Base-by-base conservation (phyloP, 352 stramenopile genomes). In the Phytophthora megakarya region DNA sequence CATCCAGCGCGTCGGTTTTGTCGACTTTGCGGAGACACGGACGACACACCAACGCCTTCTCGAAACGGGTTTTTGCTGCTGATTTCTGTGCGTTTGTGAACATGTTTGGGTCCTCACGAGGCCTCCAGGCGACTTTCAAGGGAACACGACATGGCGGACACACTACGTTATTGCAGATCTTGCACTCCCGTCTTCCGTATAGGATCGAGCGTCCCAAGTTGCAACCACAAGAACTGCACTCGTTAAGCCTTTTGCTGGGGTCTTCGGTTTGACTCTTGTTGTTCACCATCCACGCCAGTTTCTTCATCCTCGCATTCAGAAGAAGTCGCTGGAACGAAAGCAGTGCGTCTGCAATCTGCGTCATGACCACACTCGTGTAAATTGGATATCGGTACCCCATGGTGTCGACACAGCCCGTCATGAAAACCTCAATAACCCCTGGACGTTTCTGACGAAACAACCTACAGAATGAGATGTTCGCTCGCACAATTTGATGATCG, bases 221-320 rank as follows among this genome's bases (percentile, higher is more conserved):
- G 19, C 65, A 62, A 12, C 25, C 48, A 23, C 69, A 76, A 22
- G 69, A 70, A 10, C 42, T 71, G 35, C 56, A 71, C 15, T 60
- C 23, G 40, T 40, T 67, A 35, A 16, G 13, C 15, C 55, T 73
- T 44, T 65, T 65, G 15, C 18, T 53, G 7, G 35, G 18, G 19
- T 49, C 37, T 13, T 28, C 48, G 6, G 13, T 33, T 35, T 59
- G 45, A 10, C 18, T 38, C 21, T 42, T 66, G 38, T 51, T 65
- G 21, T 53, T 71, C 22, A 78, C 7, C 62, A 78, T 71, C 82
- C 81, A 90, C 47, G 70, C 65, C 26, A 91, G 68, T 53, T 91
- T 91, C 56, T 89, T 87, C 76, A 87, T 87, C 51, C 81, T 75
- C 18, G 66, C 78, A 45, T 78, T 88, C 23, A 68, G 22, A 23